Evolutionary conservation across 257 asterid genomes (phyloP).

Genomic region (Cordia subcordata): DNA sequence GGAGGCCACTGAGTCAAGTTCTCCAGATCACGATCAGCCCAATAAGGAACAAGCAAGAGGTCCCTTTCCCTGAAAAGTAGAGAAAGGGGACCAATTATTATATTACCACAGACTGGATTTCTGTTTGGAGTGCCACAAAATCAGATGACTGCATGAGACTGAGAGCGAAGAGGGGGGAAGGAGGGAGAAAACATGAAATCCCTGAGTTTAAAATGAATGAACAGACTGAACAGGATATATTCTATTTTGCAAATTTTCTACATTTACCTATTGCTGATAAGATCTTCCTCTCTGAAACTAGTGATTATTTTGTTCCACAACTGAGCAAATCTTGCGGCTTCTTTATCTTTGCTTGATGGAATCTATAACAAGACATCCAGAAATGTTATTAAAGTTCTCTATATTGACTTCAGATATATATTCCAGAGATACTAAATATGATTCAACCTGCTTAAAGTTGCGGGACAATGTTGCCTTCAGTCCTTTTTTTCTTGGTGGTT

Average conservation of each 20-base stretch:
- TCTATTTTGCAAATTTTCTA: background rate
- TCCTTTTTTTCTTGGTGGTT: constrained; percentile 74
- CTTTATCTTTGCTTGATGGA: constrained; percentile 75
- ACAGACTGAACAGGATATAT: too few species aligned
- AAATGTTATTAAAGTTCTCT: background rate
- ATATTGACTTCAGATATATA: background rate
- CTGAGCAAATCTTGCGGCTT: constrained; percentile 98
- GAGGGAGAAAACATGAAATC: background rate
- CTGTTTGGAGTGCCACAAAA: background rate
- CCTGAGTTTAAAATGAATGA: background rate
- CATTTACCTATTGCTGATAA: constrained; percentile 75
- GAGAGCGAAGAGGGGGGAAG: background rate
- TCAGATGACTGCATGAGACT: background rate
- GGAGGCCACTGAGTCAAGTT: constrained; percentile 94
- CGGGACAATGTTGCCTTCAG: constrained; percentile 89
- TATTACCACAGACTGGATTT: background rate
- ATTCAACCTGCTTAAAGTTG: constrained; percentile 65
- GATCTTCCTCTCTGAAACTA: constrained; percentile 98
- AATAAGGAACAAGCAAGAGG: constrained; percentile 95
- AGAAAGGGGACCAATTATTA: background rate
- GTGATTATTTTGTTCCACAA: constrained; percentile 94
- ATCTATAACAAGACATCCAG: constrained; percentile 41
- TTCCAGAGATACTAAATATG: background rate
- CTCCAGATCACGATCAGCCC: constrained; percentile 95
- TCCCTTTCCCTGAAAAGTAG: constrained; percentile 79